Conservation (phyloP, 23 red algal genomes). For the Gracilaria domingensis region DNA sequence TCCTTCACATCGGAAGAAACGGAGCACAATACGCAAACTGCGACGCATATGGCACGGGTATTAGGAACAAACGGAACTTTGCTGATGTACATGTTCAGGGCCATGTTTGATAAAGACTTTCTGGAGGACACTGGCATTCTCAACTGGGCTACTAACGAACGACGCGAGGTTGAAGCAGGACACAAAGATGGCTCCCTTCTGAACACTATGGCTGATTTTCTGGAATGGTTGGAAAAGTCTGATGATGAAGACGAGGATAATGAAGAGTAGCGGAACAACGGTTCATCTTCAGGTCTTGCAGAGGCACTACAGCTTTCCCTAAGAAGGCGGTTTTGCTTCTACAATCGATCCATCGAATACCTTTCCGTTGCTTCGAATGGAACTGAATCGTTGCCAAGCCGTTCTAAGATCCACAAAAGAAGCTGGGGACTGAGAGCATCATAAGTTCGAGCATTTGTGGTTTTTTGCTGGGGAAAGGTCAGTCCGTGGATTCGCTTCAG, state of each 20-base stretch:
- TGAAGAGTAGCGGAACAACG: not conserved
- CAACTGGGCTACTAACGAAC: conserved; percentile 46
- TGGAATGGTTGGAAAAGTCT: conserved; percentile 75
- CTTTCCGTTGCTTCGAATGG: not conserved
- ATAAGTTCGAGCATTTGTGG: conserved; percentile 20
- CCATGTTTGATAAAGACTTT: conserved; percentile 68
- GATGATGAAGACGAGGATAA: conserved; percentile 75
- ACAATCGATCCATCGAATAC: not conserved
- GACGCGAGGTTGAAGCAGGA: conserved; percentile 22
- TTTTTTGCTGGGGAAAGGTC: not conserved
- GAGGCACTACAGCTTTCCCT: no score
- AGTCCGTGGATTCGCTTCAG: not conserved
- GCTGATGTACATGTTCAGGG: conserved; percentile 65
- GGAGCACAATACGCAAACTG: conserved; percentile 14
- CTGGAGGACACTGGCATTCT: conserved; percentile 61
- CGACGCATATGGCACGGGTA: conserved; percentile 17
- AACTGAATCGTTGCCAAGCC: not conserved
- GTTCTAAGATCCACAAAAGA: not conserved
- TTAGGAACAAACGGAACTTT: conserved; percentile 25
- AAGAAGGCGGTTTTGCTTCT: not conserved
- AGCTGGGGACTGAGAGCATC: conserved; percentile 10
- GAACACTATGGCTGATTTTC: conserved; percentile 37
- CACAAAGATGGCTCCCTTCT: conserved; percentile 18
- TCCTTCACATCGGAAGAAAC: conserved; percentile 44
- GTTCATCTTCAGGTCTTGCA: not conserved